Base-by-base conservation (phyloP, 805 yeast species). In the Hanseniaspora osmophila region DNA sequence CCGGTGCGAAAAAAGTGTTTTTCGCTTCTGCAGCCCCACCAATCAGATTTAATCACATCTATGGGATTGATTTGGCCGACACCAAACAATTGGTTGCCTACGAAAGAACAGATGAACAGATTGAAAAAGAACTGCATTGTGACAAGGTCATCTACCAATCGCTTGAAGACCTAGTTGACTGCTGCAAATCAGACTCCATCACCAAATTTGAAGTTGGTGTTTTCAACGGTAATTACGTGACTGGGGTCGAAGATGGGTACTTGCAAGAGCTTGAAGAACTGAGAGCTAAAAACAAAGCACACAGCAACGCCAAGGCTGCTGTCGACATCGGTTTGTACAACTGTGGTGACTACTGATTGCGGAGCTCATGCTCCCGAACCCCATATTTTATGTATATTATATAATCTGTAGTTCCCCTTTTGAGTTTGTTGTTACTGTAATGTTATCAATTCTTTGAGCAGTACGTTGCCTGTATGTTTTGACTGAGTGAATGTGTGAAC, bases 21-120 rank as follows among this genome's bases (percentile, higher is more conserved):
- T 82, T 92, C 63, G 98, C 98, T 0, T 84, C 95, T 22, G 92
- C 96, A 59, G 94, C 98, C 13, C 98, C 98, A 29, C 94, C 96
- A n/a, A 92, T 92, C 56, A 77, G 98, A 64, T 78, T 70, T 66
- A 92, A 92, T 67, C 98, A 92, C 61, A 86, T 92, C 48, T 92
- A 92, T 63, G 98, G 98, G 62, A 92, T 92, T 53, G 98, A 92
- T 67, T 74, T 92, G 50, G 97, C 98, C 29, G 97, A 92, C 59
- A 84, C 90, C 42, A 84, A 78, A 63, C 95, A 95, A 10, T 71
- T 92, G 33, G 96, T 92, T 40, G 98, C 96, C 6, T 92, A 75
- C 64, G 69, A 80, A 54, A 77, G 82, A 55, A 67, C 78, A 9
- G 90, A 80, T 50, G 77, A 75, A 1, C 85, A 84, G 61, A 79